Conservation (phyloP, 2,329 filamentous ascomycete genomes). For the Nigrograna mackinnonii region DNA sequence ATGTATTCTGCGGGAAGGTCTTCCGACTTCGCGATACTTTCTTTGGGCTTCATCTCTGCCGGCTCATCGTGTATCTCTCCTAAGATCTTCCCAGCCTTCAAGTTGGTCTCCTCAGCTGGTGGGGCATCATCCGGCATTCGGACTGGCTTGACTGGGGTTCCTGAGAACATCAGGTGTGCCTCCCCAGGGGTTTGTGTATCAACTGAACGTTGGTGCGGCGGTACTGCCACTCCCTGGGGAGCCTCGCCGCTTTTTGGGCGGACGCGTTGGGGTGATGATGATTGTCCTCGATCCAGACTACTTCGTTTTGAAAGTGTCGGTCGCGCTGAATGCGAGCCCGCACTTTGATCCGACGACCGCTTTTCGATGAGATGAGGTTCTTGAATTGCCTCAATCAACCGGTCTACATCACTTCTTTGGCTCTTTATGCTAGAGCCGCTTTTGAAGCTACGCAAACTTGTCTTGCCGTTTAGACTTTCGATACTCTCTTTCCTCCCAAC, state of each 20-base stretch:
- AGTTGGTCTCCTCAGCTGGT: constrained; percentile 6
- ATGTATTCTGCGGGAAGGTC: constrained; percentile 50
- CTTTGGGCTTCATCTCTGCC: constrained; percentile 7
- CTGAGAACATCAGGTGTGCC: constrained; percentile 43
- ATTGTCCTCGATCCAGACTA: constrained; percentile 18
- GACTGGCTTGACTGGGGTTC: constrained; percentile 48
- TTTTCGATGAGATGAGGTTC: constrained; percentile 51
- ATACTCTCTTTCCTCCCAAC: constrained; percentile 35
- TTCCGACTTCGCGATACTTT: constrained; percentile 14
- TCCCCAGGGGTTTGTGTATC: constrained; percentile 50
- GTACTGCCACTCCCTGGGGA: constrained; percentile 13
- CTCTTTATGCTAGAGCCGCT: constrained; percentile 45
- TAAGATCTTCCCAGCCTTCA: constrained; percentile 23
- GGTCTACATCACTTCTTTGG: constrained; percentile 66
- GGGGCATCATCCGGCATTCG: constrained; percentile 51
- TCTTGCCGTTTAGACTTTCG: constrained; percentile 55
- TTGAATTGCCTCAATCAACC: constrained; percentile 73
- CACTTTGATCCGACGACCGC: constrained; percentile 18
- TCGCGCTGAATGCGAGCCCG: constrained; percentile 24
- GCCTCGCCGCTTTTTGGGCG: constrained; percentile 33
- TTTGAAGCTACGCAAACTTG: constrained; percentile 50
- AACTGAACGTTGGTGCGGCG: constrained; percentile 38
- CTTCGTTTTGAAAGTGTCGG: constrained; percentile 29
- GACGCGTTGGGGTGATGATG: constrained; percentile 10
- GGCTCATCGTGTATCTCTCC: constrained; percentile 31